Conservation (phyloP, 1,284 basidiomycete species). For the Austroboletus rostrupii region DNA sequence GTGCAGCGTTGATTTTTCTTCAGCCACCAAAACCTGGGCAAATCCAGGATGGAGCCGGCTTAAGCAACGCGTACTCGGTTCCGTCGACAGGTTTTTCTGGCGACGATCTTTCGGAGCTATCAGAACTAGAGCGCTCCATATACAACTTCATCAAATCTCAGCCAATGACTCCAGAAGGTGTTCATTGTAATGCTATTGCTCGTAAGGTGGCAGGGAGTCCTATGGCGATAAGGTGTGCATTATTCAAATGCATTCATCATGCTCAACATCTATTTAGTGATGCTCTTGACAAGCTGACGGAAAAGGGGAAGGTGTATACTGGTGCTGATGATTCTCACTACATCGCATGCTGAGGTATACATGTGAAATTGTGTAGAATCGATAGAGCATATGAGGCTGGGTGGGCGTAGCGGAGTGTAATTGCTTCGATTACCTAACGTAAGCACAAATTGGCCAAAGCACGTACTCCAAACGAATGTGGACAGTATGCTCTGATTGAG, state of each 20-base stretch:
- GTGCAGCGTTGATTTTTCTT: constrained; percentile 3
- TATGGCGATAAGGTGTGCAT: constrained; percentile 49
- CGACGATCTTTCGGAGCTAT: constrained; percentile 57
- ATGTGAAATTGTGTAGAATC: background rate
- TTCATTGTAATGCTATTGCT: constrained; percentile 61
- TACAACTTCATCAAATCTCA: constrained; percentile 53
- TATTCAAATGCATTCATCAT: background rate
- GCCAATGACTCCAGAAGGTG: constrained; percentile 48
- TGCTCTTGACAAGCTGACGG: constrained; percentile 66
- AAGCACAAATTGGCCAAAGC: no score
- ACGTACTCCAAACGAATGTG: no score
- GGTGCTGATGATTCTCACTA: constrained; percentile 67
- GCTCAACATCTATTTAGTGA: constrained; percentile 36
- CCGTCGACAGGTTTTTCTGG: constrained; percentile 20
- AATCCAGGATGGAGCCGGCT: constrained; percentile 12
- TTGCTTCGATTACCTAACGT: background rate
- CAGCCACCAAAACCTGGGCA: constrained; percentile 30
- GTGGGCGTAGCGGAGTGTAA: no score
- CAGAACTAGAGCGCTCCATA: constrained; percentile 60
- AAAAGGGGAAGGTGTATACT: constrained; percentile 64
- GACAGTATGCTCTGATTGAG: no score
- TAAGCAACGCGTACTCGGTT: constrained; percentile 28
- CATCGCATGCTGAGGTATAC: constrained; percentile 13
- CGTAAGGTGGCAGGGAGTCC: constrained; percentile 43
- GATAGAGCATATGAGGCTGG: no score